These are phyloP conservation scores for Puccinia novopanici DNA, from an alignment of 1,284 basidiomycete genomes.

Conservation along the genomic window DNA sequence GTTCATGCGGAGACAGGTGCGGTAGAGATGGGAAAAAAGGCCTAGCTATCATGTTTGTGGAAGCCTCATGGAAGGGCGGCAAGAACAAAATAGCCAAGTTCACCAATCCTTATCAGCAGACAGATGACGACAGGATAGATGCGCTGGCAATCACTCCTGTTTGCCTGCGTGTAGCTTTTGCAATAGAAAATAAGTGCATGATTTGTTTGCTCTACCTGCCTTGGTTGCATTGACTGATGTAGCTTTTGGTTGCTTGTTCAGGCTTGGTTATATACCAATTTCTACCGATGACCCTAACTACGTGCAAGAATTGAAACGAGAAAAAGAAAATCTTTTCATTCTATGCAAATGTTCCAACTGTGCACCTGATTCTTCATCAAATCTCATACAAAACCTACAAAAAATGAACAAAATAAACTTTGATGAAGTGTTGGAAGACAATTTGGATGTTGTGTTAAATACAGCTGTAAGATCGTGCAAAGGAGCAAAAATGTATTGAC, in stretches of 20 bases:
- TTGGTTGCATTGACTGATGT: no score
- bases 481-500: conserved; percentile 82
- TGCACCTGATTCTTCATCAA: no score
- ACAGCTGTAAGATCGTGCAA: conserved; percentile 79
- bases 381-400: no score
- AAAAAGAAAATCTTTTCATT: no score
- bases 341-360: no score
- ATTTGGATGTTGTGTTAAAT: conserved; percentile 64
- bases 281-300: no score
- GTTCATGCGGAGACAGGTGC: not conserved
- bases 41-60: not conserved
- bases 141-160: not conserved
- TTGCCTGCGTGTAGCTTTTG: not conserved
- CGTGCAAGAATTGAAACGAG: no score
- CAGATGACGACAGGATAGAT: not conserved
- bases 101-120: not conserved
- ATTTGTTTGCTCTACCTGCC: no score
- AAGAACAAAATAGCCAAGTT: not conserved
- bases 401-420: no score
- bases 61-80: not conserved
- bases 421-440: no score
- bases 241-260: no score
- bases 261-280: no score
- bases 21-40: not conserved
- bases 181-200: not conserved